Base-by-base conservation (phyloP, 2,329 filamentous ascomycete species). In the Beauveria sp. region DNA sequence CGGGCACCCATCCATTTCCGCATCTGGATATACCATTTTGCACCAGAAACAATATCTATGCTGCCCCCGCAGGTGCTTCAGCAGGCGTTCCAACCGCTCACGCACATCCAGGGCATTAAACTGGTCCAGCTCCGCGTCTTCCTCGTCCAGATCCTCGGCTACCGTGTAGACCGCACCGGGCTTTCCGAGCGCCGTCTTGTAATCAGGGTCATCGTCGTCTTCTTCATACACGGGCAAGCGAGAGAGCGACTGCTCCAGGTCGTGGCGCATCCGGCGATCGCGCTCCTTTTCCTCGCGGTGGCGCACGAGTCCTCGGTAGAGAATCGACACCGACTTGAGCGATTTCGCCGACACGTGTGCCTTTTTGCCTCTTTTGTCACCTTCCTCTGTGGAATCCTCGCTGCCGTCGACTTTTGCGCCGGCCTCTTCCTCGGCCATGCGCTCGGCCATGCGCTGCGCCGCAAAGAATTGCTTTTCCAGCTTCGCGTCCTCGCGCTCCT, bases 41-140 rank as follows among this genome's bases (percentile, higher is more conserved):
- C 95, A 99, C 90, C 93, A 99, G 72, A 97, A 96, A 76, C 95
- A 99, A 72, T 99, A 99, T 50, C 80, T 75, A 69, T 91, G 85
- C 69, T 83, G 83, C 54, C 85, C 79, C 43, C 95, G 83, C 60
- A 99, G 73, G 73, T 90, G 87, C 20, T 76, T 72, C 10, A 96
- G 81, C 16, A 96, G 73, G 67, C 79, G 84, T 9, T 78, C 76
- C 64, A 98, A 75, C 66, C 85, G 84, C 68, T 96, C 88, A 1
- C 77, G 77, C 1, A 85, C 79, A 24, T 86, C 83, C 50, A 93
- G 76, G 1, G 82, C 83, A 69, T 92, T 86, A 68, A 96, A 97
- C 62, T 85, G 87, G 31, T 93, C 87, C 62, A 98, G 76, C 72
- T 96, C 92, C 5, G 82, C 72, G 68, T 97, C 91, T 67, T 92